Evolutionary conservation across 2,329 filamentous ascomycete species (phyloP).

Genomic region (Mycosphaerelloides madeirae): DNA sequence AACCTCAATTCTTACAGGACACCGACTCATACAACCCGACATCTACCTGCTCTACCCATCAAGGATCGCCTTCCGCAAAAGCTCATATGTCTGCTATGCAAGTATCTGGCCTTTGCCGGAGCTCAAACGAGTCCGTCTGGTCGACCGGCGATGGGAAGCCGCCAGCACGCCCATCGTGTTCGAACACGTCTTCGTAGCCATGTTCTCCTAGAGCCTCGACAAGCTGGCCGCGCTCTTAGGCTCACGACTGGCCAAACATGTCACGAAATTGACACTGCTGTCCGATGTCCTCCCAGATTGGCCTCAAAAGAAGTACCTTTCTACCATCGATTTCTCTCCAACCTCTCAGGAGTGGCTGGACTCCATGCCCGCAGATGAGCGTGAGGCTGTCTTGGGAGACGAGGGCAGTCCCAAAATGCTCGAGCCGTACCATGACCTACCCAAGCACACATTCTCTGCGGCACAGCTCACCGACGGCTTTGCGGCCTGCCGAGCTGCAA

Average conservation of each 20-base stretch:
- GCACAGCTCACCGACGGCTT: constrained; percentile 14
- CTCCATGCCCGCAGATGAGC: background rate
- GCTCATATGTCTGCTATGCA: constrained; percentile 24
- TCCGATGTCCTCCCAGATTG: constrained; percentile 25
- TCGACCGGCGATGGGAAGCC: constrained; percentile 14
- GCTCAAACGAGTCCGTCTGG: constrained; percentile 21
- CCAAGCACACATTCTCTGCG: constrained; percentile 14
- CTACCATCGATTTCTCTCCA: constrained; percentile 11
- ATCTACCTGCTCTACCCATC: constrained; percentile 1
- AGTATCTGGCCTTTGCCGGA: constrained; percentile 18
- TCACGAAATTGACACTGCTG: constrained; percentile 26
- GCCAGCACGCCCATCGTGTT: constrained; percentile 22
- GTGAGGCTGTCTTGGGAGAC: background rate
- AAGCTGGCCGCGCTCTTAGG: constrained; percentile 18
- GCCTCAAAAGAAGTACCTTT: constrained; percentile 5
- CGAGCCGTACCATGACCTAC: constrained; percentile 13
- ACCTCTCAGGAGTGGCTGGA: constrained; percentile 7
- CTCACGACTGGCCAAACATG: constrained; percentile 20
- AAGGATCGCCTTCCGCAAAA: constrained; percentile 24
- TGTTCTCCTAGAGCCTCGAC: constrained; percentile 20
- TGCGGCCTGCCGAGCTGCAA: constrained; percentile 2
- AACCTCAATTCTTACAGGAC: too few relatives aligned
- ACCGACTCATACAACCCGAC: too few relatives aligned
- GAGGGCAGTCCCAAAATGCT: constrained; percentile 6
- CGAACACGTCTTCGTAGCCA: constrained; percentile 22